Conservation (phyloP, 2,329 filamentous ascomycete species). For the Capronia americana region DNA sequence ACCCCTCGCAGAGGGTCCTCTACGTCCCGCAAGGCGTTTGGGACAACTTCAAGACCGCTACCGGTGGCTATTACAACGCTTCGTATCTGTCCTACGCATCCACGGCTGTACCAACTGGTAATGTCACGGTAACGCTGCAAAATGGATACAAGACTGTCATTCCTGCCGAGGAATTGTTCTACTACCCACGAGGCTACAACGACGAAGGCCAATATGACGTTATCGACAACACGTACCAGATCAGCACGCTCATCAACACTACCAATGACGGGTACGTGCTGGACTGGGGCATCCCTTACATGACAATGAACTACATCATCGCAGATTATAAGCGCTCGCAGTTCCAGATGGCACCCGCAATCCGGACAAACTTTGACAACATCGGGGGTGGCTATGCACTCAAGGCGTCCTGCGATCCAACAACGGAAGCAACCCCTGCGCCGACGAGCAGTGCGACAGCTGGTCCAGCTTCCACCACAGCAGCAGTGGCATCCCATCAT, state of each 20-base stretch:
- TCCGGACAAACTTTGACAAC: slow-evolving; percentile 28
- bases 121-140: slow-evolving; percentile 33
- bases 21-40: slow-evolving; percentile 35
- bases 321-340: slow-evolving; percentile 33
- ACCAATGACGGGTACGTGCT: slow-evolving; percentile 31
- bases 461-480: slow-evolving; percentile 1
- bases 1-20: slow-evolving; percentile 31
- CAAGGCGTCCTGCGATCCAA: slow-evolving; percentile 34
- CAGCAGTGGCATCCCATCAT: slow-evolving; percentile 4
- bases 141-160: slow-evolving; percentile 38
- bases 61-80: slow-evolving; percentile 26
- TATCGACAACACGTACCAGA: slow-evolving; percentile 30
- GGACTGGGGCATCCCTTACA: slow-evolving; percentile 37
- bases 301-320: slow-evolving; percentile 39
- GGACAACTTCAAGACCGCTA: slow-evolving; percentile 30
- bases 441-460: slow-evolving; percentile 10
- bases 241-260: slow-evolving; percentile 26
- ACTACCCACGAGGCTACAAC: slow-evolving; percentile 33
- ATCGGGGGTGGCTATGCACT: slow-evolving; percentile 30
- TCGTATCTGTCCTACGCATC: slow-evolving; percentile 26
- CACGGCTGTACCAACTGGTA: slow-evolving; percentile 30
- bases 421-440: slow-evolving; percentile 10
- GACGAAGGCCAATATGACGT: slow-evolving; percentile 32
- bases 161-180: slow-evolving; percentile 36
- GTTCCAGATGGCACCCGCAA: slow-evolving; percentile 37